A percentile compares a stretch with the other conserved stretches of the same genome.
Evolutionary conservation across 208 protist species (phyloP).

Genomic region (Crithidia acanthocephali): DNA sequence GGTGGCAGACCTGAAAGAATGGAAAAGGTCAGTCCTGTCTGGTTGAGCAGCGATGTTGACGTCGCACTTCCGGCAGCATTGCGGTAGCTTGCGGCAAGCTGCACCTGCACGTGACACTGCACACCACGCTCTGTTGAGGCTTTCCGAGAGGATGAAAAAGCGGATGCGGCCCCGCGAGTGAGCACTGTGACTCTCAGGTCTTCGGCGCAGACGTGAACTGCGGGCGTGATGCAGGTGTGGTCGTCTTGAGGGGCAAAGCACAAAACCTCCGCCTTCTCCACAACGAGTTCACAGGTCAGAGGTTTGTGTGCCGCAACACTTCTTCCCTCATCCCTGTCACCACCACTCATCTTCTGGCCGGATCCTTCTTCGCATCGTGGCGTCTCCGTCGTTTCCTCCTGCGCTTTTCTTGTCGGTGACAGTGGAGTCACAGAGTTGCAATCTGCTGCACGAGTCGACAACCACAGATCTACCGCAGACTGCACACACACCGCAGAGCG

Average conservation of each 20-base stretch:
- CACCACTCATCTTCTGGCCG: too few species aligned
- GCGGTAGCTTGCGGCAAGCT: background rate
- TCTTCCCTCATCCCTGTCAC: too few species aligned
- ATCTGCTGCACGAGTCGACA: background rate
- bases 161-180: too few species aligned
- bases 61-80: too few species aligned
- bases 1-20: background rate
- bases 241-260: constrained; percentile 16
- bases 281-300: background rate
- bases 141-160: too few species aligned
- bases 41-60: background rate
- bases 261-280: constrained; percentile 17
- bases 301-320: too few species aligned
- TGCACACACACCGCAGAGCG: background rate
- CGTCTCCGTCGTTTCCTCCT: background rate
- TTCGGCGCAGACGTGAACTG: background rate
- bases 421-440: background rate
- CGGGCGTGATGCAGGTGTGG: background rate
- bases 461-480: background rate
- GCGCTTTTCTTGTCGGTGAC: background rate
- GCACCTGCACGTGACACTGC: background rate
- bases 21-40: background rate
- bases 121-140: background rate
- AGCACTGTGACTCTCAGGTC: background rate
- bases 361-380: background rate